Evolutionary conservation across 768 basidiomycete species (phyloP), one percentile per base, ranked within the genome.

Genomic region (Termitomyces sp.): DNA sequence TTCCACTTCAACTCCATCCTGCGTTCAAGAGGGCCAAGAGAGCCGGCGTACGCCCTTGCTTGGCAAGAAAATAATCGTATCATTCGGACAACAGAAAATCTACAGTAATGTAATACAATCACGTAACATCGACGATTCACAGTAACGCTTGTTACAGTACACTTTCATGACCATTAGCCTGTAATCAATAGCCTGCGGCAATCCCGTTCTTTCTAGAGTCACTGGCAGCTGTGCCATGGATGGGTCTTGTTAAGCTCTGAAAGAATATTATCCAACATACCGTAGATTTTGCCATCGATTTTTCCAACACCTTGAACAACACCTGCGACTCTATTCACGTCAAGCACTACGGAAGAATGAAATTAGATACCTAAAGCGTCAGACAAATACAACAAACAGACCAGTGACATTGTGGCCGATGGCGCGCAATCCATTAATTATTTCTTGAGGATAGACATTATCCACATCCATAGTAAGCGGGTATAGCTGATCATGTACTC

Each of bases 141-240:
- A 39, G 41, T 18, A 41, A n/a, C 9, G 41, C 41, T 41, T 41
- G 41, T 20, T 9, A 41, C 16, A 42, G 8, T 41, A n/a, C 41
- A n/a, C 37, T 37, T 16, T 37, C 13, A 15, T 15, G 15, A 16
- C 5, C 4, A 4, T 4, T 52, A 42, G 1, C 16, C 12, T 37
- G 4, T n/a, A 9, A 55, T 67, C 67, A 93, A 73, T 95, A 95
- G 3, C 90, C 95, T 49, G 90, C 86, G 5, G 95, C 91, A 44
- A 94, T 81, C n/a, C 94, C 94, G 62, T 93, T 90, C 78, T 95
- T 96, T 68, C 94, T 82, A 20, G 91, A 93, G 72, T 97, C 95
- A 68, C 91, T 93, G 9, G 91, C 89, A 61, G 92, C 94, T 90
- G 64, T 46, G 27, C 27, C 39, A 18, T 22, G 27, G 30, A 30